Base-by-base conservation (phyloP, 257 asterid species). In the Solanum verrucosum region DNA sequence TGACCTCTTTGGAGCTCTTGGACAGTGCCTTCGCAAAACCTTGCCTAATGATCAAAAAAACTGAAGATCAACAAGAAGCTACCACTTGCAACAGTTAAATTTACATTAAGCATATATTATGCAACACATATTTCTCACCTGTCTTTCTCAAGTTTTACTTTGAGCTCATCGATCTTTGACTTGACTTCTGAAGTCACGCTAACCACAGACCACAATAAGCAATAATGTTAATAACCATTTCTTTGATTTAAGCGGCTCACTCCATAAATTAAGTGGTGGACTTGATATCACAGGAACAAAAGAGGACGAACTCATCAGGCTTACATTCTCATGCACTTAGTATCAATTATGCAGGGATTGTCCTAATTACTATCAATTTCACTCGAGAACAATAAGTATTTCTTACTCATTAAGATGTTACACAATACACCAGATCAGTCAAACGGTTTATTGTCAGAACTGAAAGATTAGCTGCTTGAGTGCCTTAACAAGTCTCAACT, bases 1-100 rank as follows among this genome's bases (percentile, higher is more conserved):
- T 44, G 78, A 95, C 99, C 98, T 96, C 99, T 91, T 94, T 95
- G 87, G 99, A 93, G 95, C 96, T 95, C 96, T 97, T 96, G 81
- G 91, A 91, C 84, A 97, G 95, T 89, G 93, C 93, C 94, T 93
- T 96, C 3, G 95, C 95, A 89, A 97, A 96, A 92, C 84, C 86
- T 90, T 94, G 99, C 95, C 99, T 97, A 95, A 88, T 86, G 90
- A 91, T 87, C 46, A 38, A 86, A 87, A 70, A 81, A 29, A 70
- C 88, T 84, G 88, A 82, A 25, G 46, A 91, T 73, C 88, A 27
- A 68, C 40, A 84, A 67, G 65, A 86, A 88, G 82, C 87, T 34
- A 81, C 73, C 44, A 31, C 59, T 87, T 37, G 1, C 14, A 31
- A 29, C 84, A 84, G 34, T 59, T 77, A 18, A 85, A 35, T 7